Base-by-base conservation (phyloP, 768 basidiomycete species). In the Chlorophyllum brunneum region DNA sequence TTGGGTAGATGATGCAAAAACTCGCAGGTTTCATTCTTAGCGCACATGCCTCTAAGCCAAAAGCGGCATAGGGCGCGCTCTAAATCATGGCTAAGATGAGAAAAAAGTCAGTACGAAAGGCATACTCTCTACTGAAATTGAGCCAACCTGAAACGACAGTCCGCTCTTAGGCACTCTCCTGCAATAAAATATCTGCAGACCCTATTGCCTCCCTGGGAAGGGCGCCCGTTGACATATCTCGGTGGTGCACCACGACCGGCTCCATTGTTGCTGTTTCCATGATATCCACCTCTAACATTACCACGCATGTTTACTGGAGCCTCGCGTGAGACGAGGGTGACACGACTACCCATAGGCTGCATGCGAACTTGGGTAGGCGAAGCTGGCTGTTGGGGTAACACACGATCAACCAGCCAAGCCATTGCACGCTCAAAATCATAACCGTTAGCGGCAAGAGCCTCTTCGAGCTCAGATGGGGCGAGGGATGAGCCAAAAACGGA, bases 141-240 rank as follows among this genome's bases (percentile, higher is more conserved):
- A 13, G 46, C 82, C 58, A 59, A 95, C 95, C 93, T 98, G 75
- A 98, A 99, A 51, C 95, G 84, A 71, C 97, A 98, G 71, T 99
- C 97, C 37, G 94, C 91, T 41, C 97, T 73, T 53, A 98, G 72
- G 64, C 97, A 99, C 68, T 98, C 95, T 13, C 97, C 97, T 5
- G 92, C 91, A 22, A 99, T 80, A 70, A 94, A 99, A 66, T 98
- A 98, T 49, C 97, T 78, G 68, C 97, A 99, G 23, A 99, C 94
- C 54, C 92, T 75, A 61, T 85, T 88, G 8, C 84, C 85, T 41
- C 79, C 79, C 45, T 76, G 71, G 0, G 67, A 70, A 23, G 82
- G 78, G 11, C 85, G 78, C 1, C 83, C 83, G 57, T 82, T 80
- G 22, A 69, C 67, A 68, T 71, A 81, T 57, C 70, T 67, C 1